phyloP scores from a whole-genome alignment of 164 flowering plant species.

The Nymphaea colorata region DNA sequence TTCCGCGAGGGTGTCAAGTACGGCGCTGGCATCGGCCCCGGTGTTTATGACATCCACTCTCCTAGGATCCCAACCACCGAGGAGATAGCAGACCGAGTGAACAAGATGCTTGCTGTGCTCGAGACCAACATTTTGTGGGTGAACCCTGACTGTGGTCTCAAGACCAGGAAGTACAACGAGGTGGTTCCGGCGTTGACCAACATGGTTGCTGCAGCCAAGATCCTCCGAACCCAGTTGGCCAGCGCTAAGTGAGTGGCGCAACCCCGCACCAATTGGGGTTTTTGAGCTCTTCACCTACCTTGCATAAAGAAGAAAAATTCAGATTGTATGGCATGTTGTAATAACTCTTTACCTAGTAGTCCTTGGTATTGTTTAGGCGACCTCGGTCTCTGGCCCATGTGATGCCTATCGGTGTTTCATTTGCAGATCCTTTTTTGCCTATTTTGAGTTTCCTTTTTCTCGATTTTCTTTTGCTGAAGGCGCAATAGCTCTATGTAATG shows the following conservation, averaged over 20 bases:
- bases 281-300: no score
- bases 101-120: slow-evolving; percentile 93
- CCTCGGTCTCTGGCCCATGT: not conserved
- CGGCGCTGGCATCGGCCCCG: slow-evolving; percentile 96
- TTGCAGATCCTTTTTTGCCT: not conserved
- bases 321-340: not conserved
- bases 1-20: slow-evolving; percentile 95
- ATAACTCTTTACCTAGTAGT: not conserved
- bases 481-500: not conserved
- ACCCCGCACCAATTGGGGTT: not conserved
- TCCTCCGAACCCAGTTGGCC: slow-evolving; percentile 61
- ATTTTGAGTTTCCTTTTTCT: not conserved
- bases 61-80: slow-evolving; percentile 85
- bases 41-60: slow-evolving; percentile 94
- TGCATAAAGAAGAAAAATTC: not conserved
- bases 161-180: slow-evolving; percentile 85
- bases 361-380: not conserved
- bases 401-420: not conserved
- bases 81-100: slow-evolving; percentile 79
- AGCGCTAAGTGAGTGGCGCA: slow-evolving; percentile 45
- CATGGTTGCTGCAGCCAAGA: slow-evolving; percentile 90
- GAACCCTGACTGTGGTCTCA: slow-evolving; percentile 96
- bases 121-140: slow-evolving; percentile 91
- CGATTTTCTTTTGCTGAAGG: not conserved
- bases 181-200: slow-evolving; percentile 23